These are phyloP conservation scores for Tolypocladium ovalisporum DNA, from an alignment of 2,329 filamentous ascomycete genomes.

Conservation along the genomic window DNA sequence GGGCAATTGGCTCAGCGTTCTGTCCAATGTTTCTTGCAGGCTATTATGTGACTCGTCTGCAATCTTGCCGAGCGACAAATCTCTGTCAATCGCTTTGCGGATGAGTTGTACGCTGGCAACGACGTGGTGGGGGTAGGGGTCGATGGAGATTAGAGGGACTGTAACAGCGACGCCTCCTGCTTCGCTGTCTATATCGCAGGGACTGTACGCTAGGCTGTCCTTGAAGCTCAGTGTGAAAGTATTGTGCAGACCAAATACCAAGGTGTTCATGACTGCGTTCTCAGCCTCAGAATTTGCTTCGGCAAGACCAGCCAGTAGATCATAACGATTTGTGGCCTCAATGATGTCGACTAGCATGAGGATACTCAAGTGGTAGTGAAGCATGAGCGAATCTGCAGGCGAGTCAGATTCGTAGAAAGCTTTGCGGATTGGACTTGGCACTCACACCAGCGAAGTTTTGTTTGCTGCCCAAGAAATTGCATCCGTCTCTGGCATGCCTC, in stretches of 20 bases:
- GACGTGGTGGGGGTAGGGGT: slow-evolving; percentile 20
- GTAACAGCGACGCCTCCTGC: slow-evolving; percentile 5
- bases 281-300: slow-evolving; percentile 16
- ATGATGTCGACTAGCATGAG: slow-evolving; percentile 18
- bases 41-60: slow-evolving; percentile 13
- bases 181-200: not conserved
- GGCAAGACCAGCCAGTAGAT: slow-evolving; percentile 12
- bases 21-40: slow-evolving; percentile 14
- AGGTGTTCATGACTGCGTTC: slow-evolving; percentile 18
- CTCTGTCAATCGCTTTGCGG: slow-evolving; percentile 17
- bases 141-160: slow-evolving; percentile 18
- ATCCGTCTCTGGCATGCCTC: slow-evolving; percentile 19
- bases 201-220: not conserved
- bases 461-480: slow-evolving; percentile 18
- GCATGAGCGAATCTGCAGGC: slow-evolving; percentile 18
- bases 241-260: slow-evolving; percentile 19
- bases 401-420: not conserved
- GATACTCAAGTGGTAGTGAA: slow-evolving; percentile 22
- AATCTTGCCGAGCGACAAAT: slow-evolving; percentile 14
- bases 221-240: slow-evolving; percentile 9
- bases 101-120: slow-evolving; percentile 18
- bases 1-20: slow-evolving; percentile 14
- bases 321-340: slow-evolving; percentile 15
- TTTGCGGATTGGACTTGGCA: not conserved
- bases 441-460: slow-evolving; percentile 21